Conservation (phyloP, 2,329 filamentous ascomycete species). For the Colletotrichum caudatum region DNA sequence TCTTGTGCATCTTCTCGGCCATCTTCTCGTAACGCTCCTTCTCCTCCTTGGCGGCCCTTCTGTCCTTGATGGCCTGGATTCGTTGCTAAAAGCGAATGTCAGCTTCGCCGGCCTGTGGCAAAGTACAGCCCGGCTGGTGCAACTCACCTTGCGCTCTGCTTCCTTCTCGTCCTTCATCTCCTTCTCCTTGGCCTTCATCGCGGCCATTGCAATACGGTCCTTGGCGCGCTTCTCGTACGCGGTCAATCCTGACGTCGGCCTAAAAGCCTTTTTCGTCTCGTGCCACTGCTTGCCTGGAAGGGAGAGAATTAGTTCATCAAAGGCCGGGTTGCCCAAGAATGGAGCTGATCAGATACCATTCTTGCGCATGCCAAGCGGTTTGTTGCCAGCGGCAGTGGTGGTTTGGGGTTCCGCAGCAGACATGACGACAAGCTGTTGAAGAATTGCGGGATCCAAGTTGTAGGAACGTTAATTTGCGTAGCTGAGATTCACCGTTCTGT, state of each 20-base stretch:
- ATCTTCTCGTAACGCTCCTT: slow-evolving; percentile 92
- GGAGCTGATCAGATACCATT: slow-evolving; percentile 72
- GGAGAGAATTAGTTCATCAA: slow-evolving; percentile 17
- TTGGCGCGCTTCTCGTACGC: slow-evolving; percentile 83
- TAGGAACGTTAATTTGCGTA: slow-evolving; percentile 40
- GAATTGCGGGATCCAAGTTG: slow-evolving; percentile 15
- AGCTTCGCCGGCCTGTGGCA: background rate
- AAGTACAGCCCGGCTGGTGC: background rate
- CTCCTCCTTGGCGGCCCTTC: slow-evolving; percentile 89
- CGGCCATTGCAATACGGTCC: slow-evolving; percentile 74
- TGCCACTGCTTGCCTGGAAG: slow-evolving; percentile 94
- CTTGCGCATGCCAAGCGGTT: slow-evolving; percentile 77
- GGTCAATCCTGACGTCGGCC: slow-evolving; percentile 81
- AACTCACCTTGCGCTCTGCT: slow-evolving; percentile 80
- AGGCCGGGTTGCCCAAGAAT: slow-evolving; percentile 10
- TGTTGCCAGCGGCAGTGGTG: slow-evolving; percentile 52
- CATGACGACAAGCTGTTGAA: slow-evolving; percentile 53
- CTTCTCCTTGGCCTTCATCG: slow-evolving; percentile 93
- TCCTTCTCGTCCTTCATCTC: slow-evolving; percentile 98
- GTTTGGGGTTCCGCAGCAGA: slow-evolving; percentile 51
- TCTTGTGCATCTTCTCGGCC: slow-evolving; percentile 98
- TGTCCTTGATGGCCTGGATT: slow-evolving; percentile 85
- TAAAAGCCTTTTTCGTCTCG: slow-evolving; percentile 83
- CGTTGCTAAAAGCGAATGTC: slow-evolving; percentile 66
- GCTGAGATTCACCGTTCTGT: slow-evolving; percentile 24